Percentiles rank a stretch among this genome's conserved stretches.
Conservation (phyloP, 2,329 filamentous ascomycete species). For the Bipolaris zeicola region DNA sequence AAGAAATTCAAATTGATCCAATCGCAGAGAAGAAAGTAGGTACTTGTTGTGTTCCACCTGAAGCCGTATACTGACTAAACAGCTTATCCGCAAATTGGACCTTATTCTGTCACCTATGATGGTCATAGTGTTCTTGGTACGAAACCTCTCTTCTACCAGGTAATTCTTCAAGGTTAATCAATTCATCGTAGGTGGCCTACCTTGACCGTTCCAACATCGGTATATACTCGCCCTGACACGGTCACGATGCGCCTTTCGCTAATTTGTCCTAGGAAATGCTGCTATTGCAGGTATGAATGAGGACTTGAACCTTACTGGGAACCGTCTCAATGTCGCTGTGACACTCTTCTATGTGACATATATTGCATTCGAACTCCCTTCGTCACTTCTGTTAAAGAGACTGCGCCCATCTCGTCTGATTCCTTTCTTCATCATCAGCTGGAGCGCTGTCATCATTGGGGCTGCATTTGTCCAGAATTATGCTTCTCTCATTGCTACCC, state of each 20-base stretch:
- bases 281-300: constrained; percentile 23
- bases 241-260: constrained; percentile 5
- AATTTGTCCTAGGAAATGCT: constrained; percentile 50
- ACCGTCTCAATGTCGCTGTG: constrained; percentile 55
- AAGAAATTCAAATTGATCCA: constrained; percentile 46
- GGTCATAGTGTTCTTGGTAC: constrained; percentile 59
- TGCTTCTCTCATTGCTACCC: constrained; percentile 25
- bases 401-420: constrained; percentile 24
- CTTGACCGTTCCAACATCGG: constrained; percentile 59
- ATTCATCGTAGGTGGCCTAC: constrained; percentile 1
- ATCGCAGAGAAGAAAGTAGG: constrained; percentile 46
- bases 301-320: constrained; percentile 27
- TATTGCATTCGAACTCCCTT: constrained; percentile 55
- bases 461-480: constrained; percentile 29
- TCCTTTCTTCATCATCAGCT: constrained; percentile 23
- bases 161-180: background rate
- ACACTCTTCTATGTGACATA: constrained; percentile 61
- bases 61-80: constrained; percentile 15
- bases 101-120: constrained; percentile 56
- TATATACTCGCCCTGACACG: constrained; percentile 11
- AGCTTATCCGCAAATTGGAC: constrained; percentile 57
- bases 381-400: constrained; percentile 55
- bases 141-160: background rate
- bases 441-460: constrained; percentile 21
- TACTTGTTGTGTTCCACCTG: background rate